These are phyloP conservation scores for Clonostachys rosea DNA, from an alignment of 2,329 filamentous ascomycete genomes.

Conservation along the genomic window DNA sequence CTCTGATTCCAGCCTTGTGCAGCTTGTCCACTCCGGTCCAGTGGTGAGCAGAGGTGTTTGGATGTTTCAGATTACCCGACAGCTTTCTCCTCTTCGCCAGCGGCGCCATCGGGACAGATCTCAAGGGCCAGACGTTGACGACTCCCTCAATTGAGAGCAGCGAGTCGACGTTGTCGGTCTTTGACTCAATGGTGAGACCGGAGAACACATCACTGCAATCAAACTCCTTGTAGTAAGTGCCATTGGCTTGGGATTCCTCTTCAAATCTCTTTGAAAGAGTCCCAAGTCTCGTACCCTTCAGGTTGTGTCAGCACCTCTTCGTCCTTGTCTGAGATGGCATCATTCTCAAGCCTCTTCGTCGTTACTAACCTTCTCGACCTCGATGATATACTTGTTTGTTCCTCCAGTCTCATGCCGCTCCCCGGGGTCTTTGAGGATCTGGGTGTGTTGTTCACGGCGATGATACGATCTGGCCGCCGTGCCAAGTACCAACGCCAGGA, in stretches of 20 bases:
- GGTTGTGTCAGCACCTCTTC: neutral
- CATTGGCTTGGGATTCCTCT: constrained; percentile 6
- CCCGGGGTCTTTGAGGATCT: neutral
- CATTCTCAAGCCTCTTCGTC: neutral
- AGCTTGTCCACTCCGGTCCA: constrained; percentile 32
- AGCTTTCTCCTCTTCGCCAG: constrained; percentile 1
- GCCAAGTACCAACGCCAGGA: neutral
- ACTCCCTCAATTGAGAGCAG: constrained; percentile 23
- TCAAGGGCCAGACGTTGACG: constrained; percentile 27
- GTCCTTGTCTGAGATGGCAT: neutral
- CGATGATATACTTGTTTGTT: constrained; percentile 16
- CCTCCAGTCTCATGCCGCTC: constrained; percentile 1
- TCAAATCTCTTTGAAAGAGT: constrained; percentile 13
- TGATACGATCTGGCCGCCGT: neutral
- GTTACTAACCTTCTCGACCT: constrained; percentile 8
- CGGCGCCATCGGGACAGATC: constrained; percentile 10
- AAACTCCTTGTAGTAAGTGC: constrained; percentile 16
- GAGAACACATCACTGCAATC: constrained; percentile 27
- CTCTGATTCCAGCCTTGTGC: constrained; percentile 27
- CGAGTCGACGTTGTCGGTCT: constrained; percentile 21
- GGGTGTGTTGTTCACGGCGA: neutral
- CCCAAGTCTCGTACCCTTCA: constrained; percentile 4
- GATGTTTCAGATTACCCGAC: neutral
- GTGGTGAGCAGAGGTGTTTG: constrained; percentile 26
- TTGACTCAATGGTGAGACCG: constrained; percentile 24